Conservation (phyloP, 2,329 filamentous ascomycete genomes). For the Phaeosphaeria sp. region DNA sequence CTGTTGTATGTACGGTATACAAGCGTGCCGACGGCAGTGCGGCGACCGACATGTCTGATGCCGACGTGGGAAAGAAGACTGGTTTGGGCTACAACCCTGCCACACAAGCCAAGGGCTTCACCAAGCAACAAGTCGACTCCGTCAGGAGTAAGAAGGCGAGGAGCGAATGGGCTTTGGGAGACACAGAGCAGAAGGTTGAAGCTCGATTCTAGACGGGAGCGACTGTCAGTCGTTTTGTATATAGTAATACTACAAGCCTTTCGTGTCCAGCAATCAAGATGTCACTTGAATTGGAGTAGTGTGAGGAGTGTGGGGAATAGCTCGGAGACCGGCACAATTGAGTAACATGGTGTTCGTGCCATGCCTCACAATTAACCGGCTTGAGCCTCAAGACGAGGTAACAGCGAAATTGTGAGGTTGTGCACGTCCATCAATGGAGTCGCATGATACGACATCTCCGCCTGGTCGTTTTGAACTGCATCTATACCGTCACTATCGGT, state of each 20-base stretch:
- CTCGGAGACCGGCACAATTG: not conserved
- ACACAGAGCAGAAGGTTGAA: conserved; percentile 76
- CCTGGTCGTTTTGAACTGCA: not conserved
- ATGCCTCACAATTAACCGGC: not conserved
- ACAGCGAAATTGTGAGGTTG: conserved; percentile 6
- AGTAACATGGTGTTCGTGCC: not conserved
- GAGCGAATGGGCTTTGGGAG: conserved; percentile 78
- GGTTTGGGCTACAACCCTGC: conserved; percentile 91
- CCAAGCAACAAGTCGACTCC: conserved; percentile 72
- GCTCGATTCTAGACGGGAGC: conserved; percentile 63
- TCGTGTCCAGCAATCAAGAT: not conserved
- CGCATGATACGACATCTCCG: not conserved
- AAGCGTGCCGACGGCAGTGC: conserved; percentile 78
- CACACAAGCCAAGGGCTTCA: conserved; percentile 87
- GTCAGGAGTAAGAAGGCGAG: conserved; percentile 73
- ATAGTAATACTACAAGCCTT: not conserved
- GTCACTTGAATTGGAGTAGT: not conserved
- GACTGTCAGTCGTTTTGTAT: not conserved
- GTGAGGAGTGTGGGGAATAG: not conserved
- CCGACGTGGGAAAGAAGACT: conserved; percentile 69
- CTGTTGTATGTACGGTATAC: conserved; percentile 89
- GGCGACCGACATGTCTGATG: conserved; percentile 66
- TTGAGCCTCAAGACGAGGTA: conserved; percentile 1
- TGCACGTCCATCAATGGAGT: not conserved
- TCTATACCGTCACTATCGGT: too few relatives aligned